Base-by-base conservation (phyloP, 2,329 filamentous ascomycete species). In the Hymenoscyphus fructigenus region DNA sequence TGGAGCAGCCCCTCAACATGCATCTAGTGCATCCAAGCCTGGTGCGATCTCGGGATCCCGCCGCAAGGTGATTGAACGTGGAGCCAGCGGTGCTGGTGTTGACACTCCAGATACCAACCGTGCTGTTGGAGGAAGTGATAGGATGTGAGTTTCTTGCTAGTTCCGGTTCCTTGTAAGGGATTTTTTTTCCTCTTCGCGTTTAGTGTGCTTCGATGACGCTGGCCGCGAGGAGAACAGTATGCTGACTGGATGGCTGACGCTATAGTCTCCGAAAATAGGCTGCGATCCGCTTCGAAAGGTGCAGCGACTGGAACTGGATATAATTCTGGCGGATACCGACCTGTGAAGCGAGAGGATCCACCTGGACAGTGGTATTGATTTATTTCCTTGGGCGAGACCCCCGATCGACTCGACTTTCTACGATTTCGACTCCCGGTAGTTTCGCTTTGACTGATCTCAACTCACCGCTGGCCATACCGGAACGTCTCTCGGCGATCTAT, bases 81-180 rank as follows among this genome's bases (percentile, higher is more conserved):
- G 83, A 79, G 73, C 75, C 61, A 77, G 73, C 77, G 83, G 82
- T 74, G 80, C 80, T 73, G 83, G 82, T 75, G 80, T 81, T 73
- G 87, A 91, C 77, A 88, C 86, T 78, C 87, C 88, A 73, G 88
- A 91, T 76, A 88, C 88, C 79, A 89, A 85, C 84, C 87, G 89
- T 80, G 88, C 88, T 80, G 86, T 91, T 76, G 89, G 88, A 79
- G 88, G 89, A 82, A 92, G 89, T 85, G 90, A 92, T 83, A 90
- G 92, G 91, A 96, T 97, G 93, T 97, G 91, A 97, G 93, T 96
- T 82, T 84, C 83, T 86, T 68, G 71, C 70, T 72, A 73, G 67
- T 84, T 80, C 83, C 76, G 74, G 81, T 83, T 81, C 79, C 78
- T 91, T 89, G 90, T 92, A 93, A 94, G 91, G 89, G 90, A 69